Conservation (phyloP, 352 stramenopile species). For the Globisporangium echinulatum region DNA sequence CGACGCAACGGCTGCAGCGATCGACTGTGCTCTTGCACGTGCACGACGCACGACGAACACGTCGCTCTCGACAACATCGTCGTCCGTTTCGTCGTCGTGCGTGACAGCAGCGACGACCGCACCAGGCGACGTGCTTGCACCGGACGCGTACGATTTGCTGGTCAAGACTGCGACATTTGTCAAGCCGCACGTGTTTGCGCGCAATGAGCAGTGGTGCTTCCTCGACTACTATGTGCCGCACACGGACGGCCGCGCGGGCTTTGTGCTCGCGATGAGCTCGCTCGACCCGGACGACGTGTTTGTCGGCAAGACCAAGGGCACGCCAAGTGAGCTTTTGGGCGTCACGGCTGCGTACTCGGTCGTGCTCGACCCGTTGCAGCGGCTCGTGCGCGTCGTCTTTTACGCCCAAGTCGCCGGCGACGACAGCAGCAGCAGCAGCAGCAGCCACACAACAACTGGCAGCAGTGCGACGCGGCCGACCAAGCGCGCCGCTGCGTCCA, state of each 20-base stretch:
- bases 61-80: background rate
- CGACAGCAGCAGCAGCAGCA: background rate
- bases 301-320: slow-evolving; percentile 33
- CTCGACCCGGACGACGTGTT: slow-evolving; percentile 48
- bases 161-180: slow-evolving; percentile 42
- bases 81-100: background rate
- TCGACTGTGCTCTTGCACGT: background rate
- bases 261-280: slow-evolving; percentile 28
- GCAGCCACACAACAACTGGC: background rate
- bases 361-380: slow-evolving; percentile 7
- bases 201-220: slow-evolving; percentile 48
- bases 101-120: too few species aligned
- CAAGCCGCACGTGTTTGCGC: slow-evolving; percentile 32
- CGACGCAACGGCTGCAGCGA: slow-evolving; percentile 6
- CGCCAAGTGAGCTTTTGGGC: slow-evolving; percentile 24
- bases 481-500: slow-evolving; percentile 1
- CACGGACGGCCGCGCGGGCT: slow-evolving; percentile 13
- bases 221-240: slow-evolving; percentile 19
- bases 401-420: slow-evolving; percentile 20
- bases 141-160: slow-evolving; percentile 18
- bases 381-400: slow-evolving; percentile 30
- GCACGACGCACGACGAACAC: background rate
- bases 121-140: background rate
- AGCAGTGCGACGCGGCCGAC: too few species aligned
- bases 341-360: slow-evolving; percentile 24